Evolutionary conservation across 305 asterid species (phyloP).

Genomic region (Plantago coronopus): DNA sequence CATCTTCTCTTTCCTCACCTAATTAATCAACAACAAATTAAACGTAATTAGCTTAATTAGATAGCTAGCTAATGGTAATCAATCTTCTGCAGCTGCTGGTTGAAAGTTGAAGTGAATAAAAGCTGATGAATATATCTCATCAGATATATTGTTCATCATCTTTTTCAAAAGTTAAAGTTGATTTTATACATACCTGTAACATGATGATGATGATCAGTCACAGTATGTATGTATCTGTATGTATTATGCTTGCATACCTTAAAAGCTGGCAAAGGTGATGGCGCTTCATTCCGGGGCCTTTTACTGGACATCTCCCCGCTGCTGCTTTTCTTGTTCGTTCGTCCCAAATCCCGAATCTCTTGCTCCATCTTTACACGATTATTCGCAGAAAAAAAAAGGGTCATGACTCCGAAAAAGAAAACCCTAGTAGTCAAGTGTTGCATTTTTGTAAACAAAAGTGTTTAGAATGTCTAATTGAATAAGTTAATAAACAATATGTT

Average conservation of each 20-base stretch:
- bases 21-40: conserved; percentile 29
- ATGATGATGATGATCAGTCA: background rate
- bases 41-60: conserved; percentile 23
- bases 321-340: conserved; percentile 39
- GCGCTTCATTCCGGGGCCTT: conserved; percentile 59
- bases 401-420: background rate
- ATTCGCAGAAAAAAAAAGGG: background rate
- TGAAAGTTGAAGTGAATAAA: conserved; percentile 12
- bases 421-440: conserved; percentile 1
- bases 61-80: too few relatives aligned
- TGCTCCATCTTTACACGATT: conserved; percentile 40
- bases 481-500: too few relatives aligned
- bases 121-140: conserved; percentile 12
- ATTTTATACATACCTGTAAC: background rate
- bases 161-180: conserved; percentile 23
- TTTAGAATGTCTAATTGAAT: too few relatives aligned
- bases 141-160: background rate
- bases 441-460: too few relatives aligned
- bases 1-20: conserved; percentile 99
- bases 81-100: too few relatives aligned
- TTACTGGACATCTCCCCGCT: conserved; percentile 52
- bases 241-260: conserved; percentile 60
- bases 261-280: conserved; percentile 77
- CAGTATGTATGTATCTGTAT: too few relatives aligned
- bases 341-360: conserved; percentile 38